Conservation (phyloP, 2,329 filamentous ascomycete species). For the Alternaria ventricosa region DNA sequence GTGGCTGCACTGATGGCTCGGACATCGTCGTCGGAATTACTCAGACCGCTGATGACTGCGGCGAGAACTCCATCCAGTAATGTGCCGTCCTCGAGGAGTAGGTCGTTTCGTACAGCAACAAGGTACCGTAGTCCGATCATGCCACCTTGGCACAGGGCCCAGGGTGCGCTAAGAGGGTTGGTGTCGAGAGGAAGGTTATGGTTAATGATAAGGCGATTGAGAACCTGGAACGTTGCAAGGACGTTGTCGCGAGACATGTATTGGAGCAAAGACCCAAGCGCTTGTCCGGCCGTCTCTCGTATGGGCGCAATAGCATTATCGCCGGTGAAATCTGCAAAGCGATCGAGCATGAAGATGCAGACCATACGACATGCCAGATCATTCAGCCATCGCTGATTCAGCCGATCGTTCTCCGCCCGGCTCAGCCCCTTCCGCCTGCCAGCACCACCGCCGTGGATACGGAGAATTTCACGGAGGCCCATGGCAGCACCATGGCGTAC, state of each 20-base stretch:
- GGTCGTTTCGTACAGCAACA: constrained; percentile 90
- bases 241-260: constrained; percentile 83
- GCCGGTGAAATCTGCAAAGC: constrained; percentile 96
- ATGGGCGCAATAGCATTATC: constrained; percentile 97
- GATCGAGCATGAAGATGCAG: constrained; percentile 95
- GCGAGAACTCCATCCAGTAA: constrained; percentile 93
- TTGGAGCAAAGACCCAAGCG: constrained; percentile 84
- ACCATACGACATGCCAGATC: constrained; percentile 94
- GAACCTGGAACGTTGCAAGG: constrained; percentile 79
- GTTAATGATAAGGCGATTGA: constrained; percentile 92
- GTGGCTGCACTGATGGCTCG: constrained; percentile 97
- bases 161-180: constrained; percentile 69
- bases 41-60: constrained; percentile 93
- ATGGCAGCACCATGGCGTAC: constrained; percentile 95
- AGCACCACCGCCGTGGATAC: constrained; percentile 89
- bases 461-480: constrained; percentile 87
- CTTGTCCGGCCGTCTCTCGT: constrained; percentile 92
- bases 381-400: constrained; percentile 88
- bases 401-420: constrained; percentile 74
- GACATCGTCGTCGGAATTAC: constrained; percentile 92
- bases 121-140: constrained; percentile 97
- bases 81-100: constrained; percentile 80
- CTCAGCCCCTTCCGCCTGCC: constrained; percentile 76
- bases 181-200: constrained; percentile 64
- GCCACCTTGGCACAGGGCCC: constrained; percentile 96